Base-by-base conservation (phyloP, 2,329 filamentous ascomycete species). In the Paecilomyces sp. region DNA sequence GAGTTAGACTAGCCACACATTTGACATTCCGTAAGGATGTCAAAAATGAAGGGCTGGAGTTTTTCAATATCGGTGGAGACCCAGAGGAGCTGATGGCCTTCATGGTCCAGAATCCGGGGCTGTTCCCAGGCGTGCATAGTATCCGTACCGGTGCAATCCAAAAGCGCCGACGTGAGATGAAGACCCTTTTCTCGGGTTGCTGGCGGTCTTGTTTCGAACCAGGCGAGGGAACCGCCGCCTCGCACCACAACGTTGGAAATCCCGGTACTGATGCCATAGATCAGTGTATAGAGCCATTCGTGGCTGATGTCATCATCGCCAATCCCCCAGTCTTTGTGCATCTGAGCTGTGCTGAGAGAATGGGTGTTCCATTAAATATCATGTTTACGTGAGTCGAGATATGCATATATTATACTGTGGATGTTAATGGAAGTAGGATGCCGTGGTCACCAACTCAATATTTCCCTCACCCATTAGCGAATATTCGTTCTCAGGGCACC, bases 171-270 rank as follows among this genome's bases (percentile, higher is more conserved):
- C 86, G 83, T 62, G 89, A 88, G 15, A 91, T 95, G 62, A 85
- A 87, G 60, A 83, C 90, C 61, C 92, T 94, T 63, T 77, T 96
- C n/a, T 79, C 88, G 25, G 91, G 92, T 0, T 94, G 90, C 67
- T 96, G 92, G 92, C 81, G 88, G 66, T 91, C 90, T 0, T 96
- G 91, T 70, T 88, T 91, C 64, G 89, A 95, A 74, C 83, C 87
- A 3, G 90, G 90, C 1, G 82, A 93, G 68, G 90, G 90, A 0
- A 65, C 79, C 71, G 65, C 79, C 71, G 70, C 81, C 73, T 22
- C 18, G n/a, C 15, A 18, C 15, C 15, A 18, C 6, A 7, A 9
- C 41, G 6, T n/a, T 47, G 15, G 9, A 9, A 28, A 47, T 25
- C 6, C 31, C 7, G 31, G 15, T 3, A 47, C 33, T 15, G 18